These are phyloP conservation scores for Phoenix dactylifera DNA, from an alignment of 176 grass and related monocot genomes.

Conservation along the genomic window DNA sequence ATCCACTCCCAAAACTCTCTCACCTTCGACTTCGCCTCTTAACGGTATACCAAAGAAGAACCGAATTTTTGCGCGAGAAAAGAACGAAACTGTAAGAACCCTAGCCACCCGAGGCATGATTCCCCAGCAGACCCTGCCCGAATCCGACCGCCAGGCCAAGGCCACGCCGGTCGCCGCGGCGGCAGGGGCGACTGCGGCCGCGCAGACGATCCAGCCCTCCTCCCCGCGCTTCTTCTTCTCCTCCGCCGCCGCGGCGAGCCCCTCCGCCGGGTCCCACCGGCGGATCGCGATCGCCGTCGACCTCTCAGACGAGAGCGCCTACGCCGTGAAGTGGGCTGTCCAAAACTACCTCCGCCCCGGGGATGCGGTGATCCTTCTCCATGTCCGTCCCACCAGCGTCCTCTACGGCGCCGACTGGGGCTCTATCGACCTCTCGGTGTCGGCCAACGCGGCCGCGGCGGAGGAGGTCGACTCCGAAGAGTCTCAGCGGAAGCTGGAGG, in stretches of 20 bases:
- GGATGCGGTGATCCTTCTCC: slow-evolving; percentile 79
- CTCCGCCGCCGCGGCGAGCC: slow-evolving; percentile 24
- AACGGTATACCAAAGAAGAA: no score
- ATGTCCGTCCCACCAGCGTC: slow-evolving; percentile 68
- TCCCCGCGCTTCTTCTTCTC: slow-evolving; percentile 60
- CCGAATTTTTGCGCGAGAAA: no score
- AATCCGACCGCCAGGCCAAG: slow-evolving; percentile 20
- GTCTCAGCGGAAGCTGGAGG: slow-evolving; percentile 52
- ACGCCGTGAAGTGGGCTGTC: slow-evolving; percentile 78
- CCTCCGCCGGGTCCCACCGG: slow-evolving; percentile 38
- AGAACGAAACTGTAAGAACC: no score
- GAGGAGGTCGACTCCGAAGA: slow-evolving; percentile 22
- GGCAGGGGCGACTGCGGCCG: slow-evolving; percentile 19
- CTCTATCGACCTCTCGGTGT: slow-evolving; percentile 46
- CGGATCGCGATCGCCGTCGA: slow-evolving; percentile 84
- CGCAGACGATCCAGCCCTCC: slow-evolving; percentile 36
- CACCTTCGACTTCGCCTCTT: no score
- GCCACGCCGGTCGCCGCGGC: slow-evolving; percentile 19
- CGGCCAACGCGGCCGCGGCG: slow-evolving; percentile 11
- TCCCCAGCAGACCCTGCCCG: slow-evolving; percentile 34
- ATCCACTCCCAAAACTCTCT: no score
- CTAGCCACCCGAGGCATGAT: slow-evolving; percentile 15
- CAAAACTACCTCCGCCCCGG: slow-evolving; percentile 93
- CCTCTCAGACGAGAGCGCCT: slow-evolving; percentile 90
- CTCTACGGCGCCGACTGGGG: slow-evolving; percentile 94